A percentile compares a stretch with the other conserved stretches of the same genome.
Evolutionary conservation across 2,329 filamentous ascomycete species (phyloP).

Genomic region (Fusarium udum): DNA sequence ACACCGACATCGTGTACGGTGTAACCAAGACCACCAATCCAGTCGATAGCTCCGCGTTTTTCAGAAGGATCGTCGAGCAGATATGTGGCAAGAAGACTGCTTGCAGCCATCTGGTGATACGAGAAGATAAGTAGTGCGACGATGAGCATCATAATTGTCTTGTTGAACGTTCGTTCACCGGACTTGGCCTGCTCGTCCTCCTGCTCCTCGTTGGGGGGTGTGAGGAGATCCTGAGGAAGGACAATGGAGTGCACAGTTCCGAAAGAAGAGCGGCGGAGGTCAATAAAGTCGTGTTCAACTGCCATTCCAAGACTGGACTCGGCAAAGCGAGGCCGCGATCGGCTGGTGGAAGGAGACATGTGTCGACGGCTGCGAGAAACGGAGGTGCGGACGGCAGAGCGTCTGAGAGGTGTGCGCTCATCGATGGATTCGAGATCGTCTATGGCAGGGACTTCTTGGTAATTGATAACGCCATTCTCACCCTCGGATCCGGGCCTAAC

Average conservation of each 20-base stretch:
- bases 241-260: constrained; percentile 55
- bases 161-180: constrained; percentile 48
- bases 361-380: constrained; percentile 22
- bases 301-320: constrained; percentile 37
- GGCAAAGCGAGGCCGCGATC: constrained; percentile 31
- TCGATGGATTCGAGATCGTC: constrained; percentile 38
- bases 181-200: constrained; percentile 10
- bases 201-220: constrained; percentile 21
- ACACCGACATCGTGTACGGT: constrained; percentile 73
- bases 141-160: constrained; percentile 49
- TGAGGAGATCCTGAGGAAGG: constrained; percentile 40
- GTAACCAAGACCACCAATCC: constrained; percentile 72
- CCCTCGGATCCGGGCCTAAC: not conserved
- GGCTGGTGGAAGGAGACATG: constrained; percentile 27
- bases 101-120: constrained; percentile 59
- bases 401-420: constrained; percentile 23
- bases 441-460: constrained; percentile 35
- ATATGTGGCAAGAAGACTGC: constrained; percentile 54
- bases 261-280: constrained; percentile 49
- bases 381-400: constrained; percentile 30
- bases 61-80: constrained; percentile 50
- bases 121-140: constrained; percentile 52
- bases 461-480: not conserved
- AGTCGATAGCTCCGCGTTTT: constrained; percentile 45
- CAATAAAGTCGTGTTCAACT: constrained; percentile 36